Evolutionary conservation across 2,329 filamentous ascomycete species (phyloP).

Genomic region (Pseudocercospora crystallina): DNA sequence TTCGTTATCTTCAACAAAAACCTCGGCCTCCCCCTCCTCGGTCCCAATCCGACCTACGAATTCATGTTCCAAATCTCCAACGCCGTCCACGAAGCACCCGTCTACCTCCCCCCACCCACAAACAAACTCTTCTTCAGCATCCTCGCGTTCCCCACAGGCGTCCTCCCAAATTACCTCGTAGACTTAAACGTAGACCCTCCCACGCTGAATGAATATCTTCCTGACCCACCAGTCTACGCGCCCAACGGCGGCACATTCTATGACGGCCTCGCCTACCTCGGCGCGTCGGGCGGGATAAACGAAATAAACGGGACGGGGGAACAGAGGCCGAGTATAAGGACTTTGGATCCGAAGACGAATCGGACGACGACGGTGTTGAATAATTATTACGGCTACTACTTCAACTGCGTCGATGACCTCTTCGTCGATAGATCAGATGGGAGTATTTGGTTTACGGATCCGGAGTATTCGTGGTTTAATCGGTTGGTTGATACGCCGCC

Average conservation of each 20-base stretch:
- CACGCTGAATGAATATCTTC: slow-evolving; percentile 39
- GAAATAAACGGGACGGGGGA: slow-evolving; percentile 22
- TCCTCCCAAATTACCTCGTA: slow-evolving; percentile 37
- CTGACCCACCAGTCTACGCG: slow-evolving; percentile 43
- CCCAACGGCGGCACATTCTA: slow-evolving; percentile 44
- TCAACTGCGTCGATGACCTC: slow-evolving; percentile 45
- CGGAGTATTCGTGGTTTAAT: slow-evolving; percentile 23
- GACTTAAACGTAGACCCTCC: slow-evolving; percentile 45
- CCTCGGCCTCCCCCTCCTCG: slow-evolving; percentile 35
- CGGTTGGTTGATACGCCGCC: slow-evolving; percentile 10
- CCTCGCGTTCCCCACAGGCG: slow-evolving; percentile 31
- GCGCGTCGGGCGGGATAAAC: slow-evolving; percentile 8
- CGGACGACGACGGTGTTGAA: slow-evolving; percentile 43
- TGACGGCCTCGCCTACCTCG: slow-evolving; percentile 41
- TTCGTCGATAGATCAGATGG: slow-evolving; percentile 41
- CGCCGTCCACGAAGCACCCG: slow-evolving; percentile 42
- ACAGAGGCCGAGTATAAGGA: slow-evolving; percentile 43
- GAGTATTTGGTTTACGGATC: slow-evolving; percentile 53
- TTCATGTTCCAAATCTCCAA: slow-evolving; percentile 26
- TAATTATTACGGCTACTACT: slow-evolving; percentile 49
- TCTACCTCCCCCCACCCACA: slow-evolving; percentile 41
- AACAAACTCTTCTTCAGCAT: slow-evolving; percentile 41
- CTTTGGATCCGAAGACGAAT: slow-evolving; percentile 47
- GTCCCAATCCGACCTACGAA: slow-evolving; percentile 34
- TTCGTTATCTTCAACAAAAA: slow-evolving; percentile 38